These are phyloP conservation scores for Cercospora zeina DNA, from an alignment of 2,329 filamentous ascomycete species.

Conservation along the genomic window DNA sequence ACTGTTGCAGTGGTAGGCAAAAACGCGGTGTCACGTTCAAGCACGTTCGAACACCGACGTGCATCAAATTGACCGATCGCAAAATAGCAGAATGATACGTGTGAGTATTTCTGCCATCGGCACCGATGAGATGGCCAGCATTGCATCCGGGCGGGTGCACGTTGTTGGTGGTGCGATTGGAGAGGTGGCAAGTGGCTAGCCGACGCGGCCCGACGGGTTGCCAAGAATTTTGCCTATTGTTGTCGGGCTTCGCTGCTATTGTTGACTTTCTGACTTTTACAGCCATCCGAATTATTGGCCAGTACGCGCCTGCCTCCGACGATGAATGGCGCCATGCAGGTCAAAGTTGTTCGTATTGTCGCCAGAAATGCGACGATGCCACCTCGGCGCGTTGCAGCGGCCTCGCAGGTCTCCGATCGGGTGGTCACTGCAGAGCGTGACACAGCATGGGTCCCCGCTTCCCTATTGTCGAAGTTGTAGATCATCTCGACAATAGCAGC, in stretches of 20 bases:
- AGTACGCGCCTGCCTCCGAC: neutral
- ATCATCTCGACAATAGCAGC: slow-evolving; percentile 13
- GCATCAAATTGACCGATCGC: neutral
- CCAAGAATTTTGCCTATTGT: slow-evolving; percentile 7
- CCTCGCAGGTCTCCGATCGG: neutral
- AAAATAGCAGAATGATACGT: neutral
- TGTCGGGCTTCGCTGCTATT: slow-evolving; percentile 7
- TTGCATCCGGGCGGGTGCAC: neutral
- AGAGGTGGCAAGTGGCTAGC: neutral
- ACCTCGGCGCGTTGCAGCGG: neutral
- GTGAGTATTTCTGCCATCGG: neutral
- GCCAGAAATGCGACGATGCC: slow-evolving; percentile 6
- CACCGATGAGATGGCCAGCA: neutral
- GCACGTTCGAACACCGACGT: neutral
- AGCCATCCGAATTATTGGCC: slow-evolving; percentile 2
- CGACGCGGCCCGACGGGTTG: neutral
- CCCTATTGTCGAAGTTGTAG: slow-evolving; percentile 14
- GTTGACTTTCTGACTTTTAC: slow-evolving; percentile 5
- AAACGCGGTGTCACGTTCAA: neutral
- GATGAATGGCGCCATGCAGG: neutral
- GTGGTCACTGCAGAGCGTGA: slow-evolving; percentile 5
- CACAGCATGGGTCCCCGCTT: slow-evolving; percentile 5
- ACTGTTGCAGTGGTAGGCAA: neutral
- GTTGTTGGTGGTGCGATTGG: neutral
- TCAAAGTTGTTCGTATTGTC: slow-evolving; percentile 9